Conservation (phyloP, 129 eudicot genomes). For the Artemisia argyi region DNA sequence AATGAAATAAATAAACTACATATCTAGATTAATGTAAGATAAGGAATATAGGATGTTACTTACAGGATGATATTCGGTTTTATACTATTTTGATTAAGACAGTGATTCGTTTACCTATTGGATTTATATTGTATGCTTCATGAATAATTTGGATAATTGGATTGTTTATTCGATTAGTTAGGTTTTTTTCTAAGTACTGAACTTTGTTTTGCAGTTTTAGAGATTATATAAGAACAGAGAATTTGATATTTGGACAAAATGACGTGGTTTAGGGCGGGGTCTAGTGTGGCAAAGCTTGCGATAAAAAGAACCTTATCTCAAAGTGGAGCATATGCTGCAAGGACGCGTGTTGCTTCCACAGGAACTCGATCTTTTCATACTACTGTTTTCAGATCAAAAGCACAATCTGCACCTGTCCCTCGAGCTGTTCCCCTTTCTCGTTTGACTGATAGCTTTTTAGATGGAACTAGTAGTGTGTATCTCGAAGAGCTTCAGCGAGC, state of each 20-base stretch:
- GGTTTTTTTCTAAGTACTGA: not conserved
- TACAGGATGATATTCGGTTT: too few species aligned
- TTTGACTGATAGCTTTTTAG: conserved; percentile 89
- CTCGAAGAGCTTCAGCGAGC: conserved; percentile 97
- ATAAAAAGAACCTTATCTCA: conserved; percentile 58
- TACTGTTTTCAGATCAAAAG: conserved; percentile 56
- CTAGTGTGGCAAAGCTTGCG: conserved; percentile 80
- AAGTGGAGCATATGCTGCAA: conserved; percentile 57
- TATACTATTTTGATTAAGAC: too few species aligned
- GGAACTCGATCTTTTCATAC: conserved; percentile 59
- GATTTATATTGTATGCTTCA: not conserved
- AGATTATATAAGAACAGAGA: conserved; percentile 6
- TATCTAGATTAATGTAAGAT: too few species aligned
- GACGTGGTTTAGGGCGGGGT: conserved; percentile 96
- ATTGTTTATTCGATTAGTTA: not conserved
- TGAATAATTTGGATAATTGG: not conserved
- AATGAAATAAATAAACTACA: too few species aligned
- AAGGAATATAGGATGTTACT: too few species aligned
- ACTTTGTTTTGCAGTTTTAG: conserved; percentile 17
- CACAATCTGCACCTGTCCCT: conserved; percentile 90
- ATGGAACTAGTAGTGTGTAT: conserved; percentile 96
- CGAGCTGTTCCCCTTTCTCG: conserved; percentile 89
- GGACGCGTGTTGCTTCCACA: conserved; percentile 40
- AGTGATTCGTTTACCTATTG: too few species aligned
- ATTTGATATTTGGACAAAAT: conserved; percentile 33